Percentiles rank a stretch among this genome's conserved stretches.
These are phyloP conservation scores for Plantago lanceolata DNA, from an alignment of 305 asterid species.

Conservation along the genomic window DNA sequence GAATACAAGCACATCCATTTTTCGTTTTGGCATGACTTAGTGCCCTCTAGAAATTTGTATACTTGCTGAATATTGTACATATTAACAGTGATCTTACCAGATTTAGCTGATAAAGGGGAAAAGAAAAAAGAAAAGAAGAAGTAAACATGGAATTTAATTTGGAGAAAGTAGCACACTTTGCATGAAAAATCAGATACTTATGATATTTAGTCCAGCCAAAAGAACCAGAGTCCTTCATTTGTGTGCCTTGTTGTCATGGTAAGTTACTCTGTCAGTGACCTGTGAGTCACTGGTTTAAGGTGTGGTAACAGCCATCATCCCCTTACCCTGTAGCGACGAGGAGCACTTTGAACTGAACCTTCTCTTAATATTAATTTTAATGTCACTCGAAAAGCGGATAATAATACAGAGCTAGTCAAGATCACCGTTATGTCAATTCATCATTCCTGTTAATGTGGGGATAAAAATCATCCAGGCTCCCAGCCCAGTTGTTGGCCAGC, in stretches of 20 bases:
- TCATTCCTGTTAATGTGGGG: not conserved
- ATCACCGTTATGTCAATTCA: not conserved
- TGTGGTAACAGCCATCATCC: too few relatives aligned
- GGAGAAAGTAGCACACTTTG: not conserved
- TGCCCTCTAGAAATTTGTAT: not conserved
- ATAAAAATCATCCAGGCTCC: not conserved
- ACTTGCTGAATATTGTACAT: not conserved
- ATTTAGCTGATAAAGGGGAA: not conserved
- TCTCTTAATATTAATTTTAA: too few relatives aligned
- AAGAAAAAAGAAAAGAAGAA: not conserved
- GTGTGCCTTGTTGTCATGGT: too few relatives aligned
- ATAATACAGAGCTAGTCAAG: not conserved
- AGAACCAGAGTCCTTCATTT: too few relatives aligned
- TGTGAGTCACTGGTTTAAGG: too few relatives aligned
- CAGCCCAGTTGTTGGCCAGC: too few relatives aligned
- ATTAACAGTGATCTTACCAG: not conserved
- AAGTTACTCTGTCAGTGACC: too few relatives aligned
- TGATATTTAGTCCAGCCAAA: too few relatives aligned
- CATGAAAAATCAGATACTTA: not conserved
- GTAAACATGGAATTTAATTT: not conserved
- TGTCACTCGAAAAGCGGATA: not conserved
- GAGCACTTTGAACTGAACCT: too few relatives aligned
- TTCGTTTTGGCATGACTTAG: not conserved
- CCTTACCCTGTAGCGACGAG: too few relatives aligned
- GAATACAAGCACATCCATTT: conserved; percentile 3